Conservation (phyloP, 192 early-diverging fungal species). For the Linderina pennispora region DNA sequence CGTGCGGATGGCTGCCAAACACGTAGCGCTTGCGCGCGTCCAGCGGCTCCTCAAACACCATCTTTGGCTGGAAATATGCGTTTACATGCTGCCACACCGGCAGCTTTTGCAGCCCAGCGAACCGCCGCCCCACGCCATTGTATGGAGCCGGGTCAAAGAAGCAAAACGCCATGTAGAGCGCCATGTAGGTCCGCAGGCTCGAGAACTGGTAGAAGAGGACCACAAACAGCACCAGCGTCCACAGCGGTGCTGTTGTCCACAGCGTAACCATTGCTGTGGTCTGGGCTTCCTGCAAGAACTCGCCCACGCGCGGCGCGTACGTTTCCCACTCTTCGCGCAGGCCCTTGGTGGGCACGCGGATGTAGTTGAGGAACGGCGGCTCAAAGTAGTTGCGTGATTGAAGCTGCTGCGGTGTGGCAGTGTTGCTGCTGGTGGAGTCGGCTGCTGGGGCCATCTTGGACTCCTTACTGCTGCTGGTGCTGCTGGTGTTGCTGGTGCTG, state of each 20-base stretch:
- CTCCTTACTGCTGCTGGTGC: background rate
- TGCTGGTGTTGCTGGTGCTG: background rate
- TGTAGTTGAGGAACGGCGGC: background rate
- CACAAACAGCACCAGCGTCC: conserved; percentile 53
- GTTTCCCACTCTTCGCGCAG: conserved; percentile 19
- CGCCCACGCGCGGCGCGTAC: conserved; percentile 6
- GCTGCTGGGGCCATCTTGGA: no score
- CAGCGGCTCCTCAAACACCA: conserved; percentile 78
- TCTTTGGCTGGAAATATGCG: conserved; percentile 72
- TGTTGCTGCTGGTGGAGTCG: background rate
- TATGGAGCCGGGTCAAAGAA: conserved; percentile 72
- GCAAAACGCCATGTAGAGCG: conserved; percentile 73
- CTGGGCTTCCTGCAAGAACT: conserved; percentile 19
- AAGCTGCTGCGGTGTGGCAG: background rate
- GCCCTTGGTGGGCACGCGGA: background rate
- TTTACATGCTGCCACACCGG: conserved; percentile 70
- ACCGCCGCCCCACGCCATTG: conserved; percentile 62
- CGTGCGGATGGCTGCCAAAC: conserved; percentile 90
- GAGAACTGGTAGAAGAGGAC: conserved; percentile 50
- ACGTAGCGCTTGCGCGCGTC: conserved; percentile 83
- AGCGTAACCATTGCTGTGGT: conserved; percentile 39
- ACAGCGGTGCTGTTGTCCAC: conserved; percentile 29
- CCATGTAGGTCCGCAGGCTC: conserved; percentile 52
- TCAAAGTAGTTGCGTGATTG: background rate
- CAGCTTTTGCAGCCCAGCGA: conserved; percentile 46